A percentile compares a stretch with the other conserved stretches of the same genome.
phyloP scores from a whole-genome alignment of 2,329 filamentous ascomycete species.

The Ceratocystis lukuohia region DNA sequence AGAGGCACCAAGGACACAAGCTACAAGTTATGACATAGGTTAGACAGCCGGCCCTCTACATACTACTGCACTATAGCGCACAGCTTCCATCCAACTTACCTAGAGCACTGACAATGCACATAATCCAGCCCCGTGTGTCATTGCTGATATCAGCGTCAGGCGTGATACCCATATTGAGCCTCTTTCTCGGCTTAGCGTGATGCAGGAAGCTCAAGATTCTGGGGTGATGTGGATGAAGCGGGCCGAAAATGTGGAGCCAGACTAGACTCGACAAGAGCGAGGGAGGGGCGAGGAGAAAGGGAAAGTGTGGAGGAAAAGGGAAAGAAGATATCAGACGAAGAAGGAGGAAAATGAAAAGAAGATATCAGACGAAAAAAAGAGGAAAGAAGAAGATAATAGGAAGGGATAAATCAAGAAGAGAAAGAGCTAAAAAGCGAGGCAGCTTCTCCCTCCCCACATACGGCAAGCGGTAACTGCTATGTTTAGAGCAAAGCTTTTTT shows the following conservation, averaged over 20 bases:
- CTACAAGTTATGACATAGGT: conserved; percentile 25
- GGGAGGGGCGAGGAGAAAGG: not conserved
- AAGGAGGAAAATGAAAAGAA: not conserved
- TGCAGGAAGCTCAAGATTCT: not conserved
- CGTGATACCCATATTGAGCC: not conserved
- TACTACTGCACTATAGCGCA: too few relatives aligned
- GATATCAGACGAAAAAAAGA: not conserved
- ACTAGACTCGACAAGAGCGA: not conserved
- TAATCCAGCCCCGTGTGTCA: conserved; percentile 86
- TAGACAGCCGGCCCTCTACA: not conserved
- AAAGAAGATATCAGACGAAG: not conserved
- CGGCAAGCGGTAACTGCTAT: not conserved
- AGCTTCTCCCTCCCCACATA: not conserved
- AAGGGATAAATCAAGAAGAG: not conserved
- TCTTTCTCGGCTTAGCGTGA: not conserved
- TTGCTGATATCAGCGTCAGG: conserved; percentile 40
- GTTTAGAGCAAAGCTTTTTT: not conserved
- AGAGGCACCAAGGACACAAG: conserved; percentile 60
- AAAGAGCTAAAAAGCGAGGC: too few relatives aligned
- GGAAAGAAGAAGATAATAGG: not conserved
- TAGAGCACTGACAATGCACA: conserved; percentile 69
- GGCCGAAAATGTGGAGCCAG: not conserved
- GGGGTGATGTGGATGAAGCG: not conserved
- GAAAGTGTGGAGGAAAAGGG: not conserved
- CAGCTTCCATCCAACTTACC: conserved; percentile 32